Percentiles rank a stretch among this genome's conserved stretches.
Evolutionary conservation across 164 flowering plant genomes (phyloP).

Genomic region (Magnolia sinica): DNA sequence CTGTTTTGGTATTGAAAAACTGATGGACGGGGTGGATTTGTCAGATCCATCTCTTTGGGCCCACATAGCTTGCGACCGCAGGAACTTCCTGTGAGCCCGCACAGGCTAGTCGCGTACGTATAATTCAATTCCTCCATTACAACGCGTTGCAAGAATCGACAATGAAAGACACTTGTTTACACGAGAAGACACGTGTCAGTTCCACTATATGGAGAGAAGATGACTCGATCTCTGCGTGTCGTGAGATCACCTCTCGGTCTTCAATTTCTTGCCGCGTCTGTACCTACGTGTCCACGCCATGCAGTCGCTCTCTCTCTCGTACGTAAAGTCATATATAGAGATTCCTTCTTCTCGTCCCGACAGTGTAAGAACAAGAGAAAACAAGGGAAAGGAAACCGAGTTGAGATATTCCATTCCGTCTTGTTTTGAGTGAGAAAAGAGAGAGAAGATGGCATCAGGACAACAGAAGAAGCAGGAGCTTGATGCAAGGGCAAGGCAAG

Average conservation of each 20-base stretch:
- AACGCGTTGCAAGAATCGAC: neutral
- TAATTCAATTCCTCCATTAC: neutral
- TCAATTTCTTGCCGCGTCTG: neutral
- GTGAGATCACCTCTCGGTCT: neutral
- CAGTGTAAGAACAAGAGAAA: too few relatives aligned
- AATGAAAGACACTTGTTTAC: neutral
- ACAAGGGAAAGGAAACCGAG: neutral
- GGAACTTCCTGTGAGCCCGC: neutral
- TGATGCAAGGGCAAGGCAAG: conserved; percentile 64
- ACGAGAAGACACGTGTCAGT: neutral
- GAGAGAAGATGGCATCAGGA: conserved; percentile 36
- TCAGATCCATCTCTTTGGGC: too few relatives aligned
- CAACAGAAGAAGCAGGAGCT: conserved; percentile 38
- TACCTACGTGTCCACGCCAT: neutral
- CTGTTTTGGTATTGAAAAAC: too few relatives aligned
- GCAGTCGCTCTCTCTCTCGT: neutral
- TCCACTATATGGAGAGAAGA: neutral
- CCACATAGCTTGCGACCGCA: too few relatives aligned
- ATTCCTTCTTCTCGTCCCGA: neutral
- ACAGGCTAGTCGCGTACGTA: neutral
- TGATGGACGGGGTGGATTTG: too few relatives aligned
- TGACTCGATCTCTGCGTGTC: neutral
- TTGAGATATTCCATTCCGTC: neutral
- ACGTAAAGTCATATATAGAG: neutral
- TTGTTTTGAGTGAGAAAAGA: neutral